Percentiles rank a stretch among this genome's conserved stretches.
Evolutionary conservation across 1,284 basidiomycete genomes (phyloP).

Genomic region (Tylopilus sp.): DNA sequence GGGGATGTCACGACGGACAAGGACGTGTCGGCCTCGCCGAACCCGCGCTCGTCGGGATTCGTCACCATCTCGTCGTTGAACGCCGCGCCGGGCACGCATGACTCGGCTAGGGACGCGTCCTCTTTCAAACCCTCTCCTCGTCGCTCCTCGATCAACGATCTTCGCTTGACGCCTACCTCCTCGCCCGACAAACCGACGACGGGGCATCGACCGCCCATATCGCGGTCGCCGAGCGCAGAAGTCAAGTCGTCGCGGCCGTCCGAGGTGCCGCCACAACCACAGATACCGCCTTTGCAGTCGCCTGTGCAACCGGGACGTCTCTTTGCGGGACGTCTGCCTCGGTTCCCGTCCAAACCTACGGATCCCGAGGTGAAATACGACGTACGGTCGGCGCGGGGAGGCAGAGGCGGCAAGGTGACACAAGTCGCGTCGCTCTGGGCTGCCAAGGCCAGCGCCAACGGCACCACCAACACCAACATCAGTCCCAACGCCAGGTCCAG

Average conservation of each 20-base stretch:
- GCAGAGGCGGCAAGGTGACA: constrained; percentile 72
- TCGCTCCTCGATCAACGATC: constrained; percentile 27
- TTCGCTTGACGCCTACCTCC: constrained; percentile 12
- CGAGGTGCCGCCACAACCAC: not conserved
- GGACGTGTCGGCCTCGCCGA: constrained; percentile 45
- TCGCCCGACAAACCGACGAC: not conserved
- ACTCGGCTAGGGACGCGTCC: not conserved
- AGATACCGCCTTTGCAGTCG: not conserved
- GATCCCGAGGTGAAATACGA: constrained; percentile 66
- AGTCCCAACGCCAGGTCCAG: too few relatives aligned
- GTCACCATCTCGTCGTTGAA: constrained; percentile 59
- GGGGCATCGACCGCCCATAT: not conserved
- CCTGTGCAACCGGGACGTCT: not conserved
- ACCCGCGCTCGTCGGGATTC: constrained; percentile 73
- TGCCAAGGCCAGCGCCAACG: constrained; percentile 36
- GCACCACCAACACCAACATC: too few relatives aligned
- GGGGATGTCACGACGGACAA: constrained; percentile 9
- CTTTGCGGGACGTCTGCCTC: constrained; percentile 28
- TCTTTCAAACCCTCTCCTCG: constrained; percentile 20
- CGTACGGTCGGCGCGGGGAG: constrained; percentile 73
- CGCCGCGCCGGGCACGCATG: not conserved
- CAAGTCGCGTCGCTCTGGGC: constrained; percentile 76
- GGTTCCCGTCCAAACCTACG: constrained; percentile 36
- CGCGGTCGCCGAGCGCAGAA: constrained; percentile 17
- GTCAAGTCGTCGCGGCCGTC: constrained; percentile 1